Evolutionary conservation across 208 protist species (phyloP).

Genomic region (Trypanosoma melophagium): DNA sequence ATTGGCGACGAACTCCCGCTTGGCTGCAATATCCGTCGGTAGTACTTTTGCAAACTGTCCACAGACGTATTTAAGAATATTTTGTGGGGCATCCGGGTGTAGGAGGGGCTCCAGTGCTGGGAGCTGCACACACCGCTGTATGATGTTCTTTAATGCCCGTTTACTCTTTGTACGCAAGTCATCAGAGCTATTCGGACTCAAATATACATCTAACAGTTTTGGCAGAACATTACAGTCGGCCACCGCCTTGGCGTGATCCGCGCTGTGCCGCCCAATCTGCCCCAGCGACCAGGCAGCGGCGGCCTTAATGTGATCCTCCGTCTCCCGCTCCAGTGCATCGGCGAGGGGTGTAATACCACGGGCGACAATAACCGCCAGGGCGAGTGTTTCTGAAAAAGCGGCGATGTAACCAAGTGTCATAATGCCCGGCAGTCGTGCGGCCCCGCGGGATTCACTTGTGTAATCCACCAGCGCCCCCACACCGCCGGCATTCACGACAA

Average conservation of each 20-base stretch:
- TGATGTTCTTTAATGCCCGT: slow-evolving; percentile 95
- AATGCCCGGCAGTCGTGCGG: slow-evolving; percentile 94
- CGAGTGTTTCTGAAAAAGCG: slow-evolving; percentile 97
- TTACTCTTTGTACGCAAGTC: slow-evolving; percentile 96
- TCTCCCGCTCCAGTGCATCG: slow-evolving; percentile 89
- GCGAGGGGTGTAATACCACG: slow-evolving; percentile 93
- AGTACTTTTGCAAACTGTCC: slow-evolving; percentile 98
- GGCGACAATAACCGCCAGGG: slow-evolving; percentile 94
- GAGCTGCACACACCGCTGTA: slow-evolving; percentile 95
- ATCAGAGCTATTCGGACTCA: slow-evolving; percentile 87
- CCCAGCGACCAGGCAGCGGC: slow-evolving; percentile 93
- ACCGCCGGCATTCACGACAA: slow-evolving; percentile 97
- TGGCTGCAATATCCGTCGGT: slow-evolving; percentile 95
- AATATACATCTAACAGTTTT: slow-evolving; percentile 90
- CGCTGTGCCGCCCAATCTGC: slow-evolving; percentile 96
- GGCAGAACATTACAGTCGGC: slow-evolving; percentile 96
- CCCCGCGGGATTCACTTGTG: slow-evolving; percentile 91
- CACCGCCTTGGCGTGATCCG: slow-evolving; percentile 96
- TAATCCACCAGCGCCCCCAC: slow-evolving; percentile 98
- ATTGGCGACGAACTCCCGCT: slow-evolving; percentile 95
- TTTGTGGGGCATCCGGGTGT: slow-evolving; percentile 90
- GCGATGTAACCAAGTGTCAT: slow-evolving; percentile 99
- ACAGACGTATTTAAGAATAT: slow-evolving; percentile 97
- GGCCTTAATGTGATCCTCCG: slow-evolving; percentile 95
- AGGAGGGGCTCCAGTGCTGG: slow-evolving; percentile 96